These are phyloP conservation scores for Venustampulla echinocandica DNA, from an alignment of 495 filamentous ascomycete genomes.

Conservation along the genomic window DNA sequence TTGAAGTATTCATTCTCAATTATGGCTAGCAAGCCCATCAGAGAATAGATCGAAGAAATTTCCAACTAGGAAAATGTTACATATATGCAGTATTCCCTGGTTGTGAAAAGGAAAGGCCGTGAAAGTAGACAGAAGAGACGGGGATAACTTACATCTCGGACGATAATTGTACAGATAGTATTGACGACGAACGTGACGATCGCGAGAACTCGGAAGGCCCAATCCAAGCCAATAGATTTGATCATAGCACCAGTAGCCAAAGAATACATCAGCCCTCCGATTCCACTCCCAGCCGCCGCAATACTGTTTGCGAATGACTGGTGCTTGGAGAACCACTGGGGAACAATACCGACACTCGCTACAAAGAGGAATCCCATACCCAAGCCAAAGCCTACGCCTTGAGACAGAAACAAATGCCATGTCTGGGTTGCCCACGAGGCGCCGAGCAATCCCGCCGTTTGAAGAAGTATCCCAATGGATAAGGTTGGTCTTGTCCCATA, in stretches of 20 bases:
- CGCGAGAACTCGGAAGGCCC: conserved; percentile 53
- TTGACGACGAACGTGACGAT: conserved; percentile 44
- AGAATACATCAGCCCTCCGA: conserved; percentile 53
- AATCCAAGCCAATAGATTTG: conserved; percentile 39
- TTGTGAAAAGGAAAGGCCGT: background rate
- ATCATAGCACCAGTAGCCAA: conserved; percentile 46
- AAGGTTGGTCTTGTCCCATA: conserved; percentile 45
- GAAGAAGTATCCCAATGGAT: conserved; percentile 44
- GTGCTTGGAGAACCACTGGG: conserved; percentile 61
- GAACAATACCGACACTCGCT: conserved; percentile 52
- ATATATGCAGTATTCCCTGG: background rate
- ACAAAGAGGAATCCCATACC: conserved; percentile 70
- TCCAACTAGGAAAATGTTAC: background rate
- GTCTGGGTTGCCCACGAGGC: conserved; percentile 49
- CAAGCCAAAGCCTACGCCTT: conserved; percentile 62
- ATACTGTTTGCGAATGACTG: conserved; percentile 61
- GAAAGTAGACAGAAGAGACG: background rate
- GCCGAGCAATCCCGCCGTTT: conserved; percentile 44
- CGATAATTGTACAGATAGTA: conserved; percentile 41
- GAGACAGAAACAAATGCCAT: conserved; percentile 62
- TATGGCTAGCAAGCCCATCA: too few species aligned
- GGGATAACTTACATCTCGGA: conserved; percentile 36
- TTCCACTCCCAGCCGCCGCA: conserved; percentile 53
- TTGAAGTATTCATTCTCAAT: background rate
- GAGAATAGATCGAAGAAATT: too few species aligned